Conservation (phyloP, 306 rosid genomes). For the Alnus rubra region DNA sequence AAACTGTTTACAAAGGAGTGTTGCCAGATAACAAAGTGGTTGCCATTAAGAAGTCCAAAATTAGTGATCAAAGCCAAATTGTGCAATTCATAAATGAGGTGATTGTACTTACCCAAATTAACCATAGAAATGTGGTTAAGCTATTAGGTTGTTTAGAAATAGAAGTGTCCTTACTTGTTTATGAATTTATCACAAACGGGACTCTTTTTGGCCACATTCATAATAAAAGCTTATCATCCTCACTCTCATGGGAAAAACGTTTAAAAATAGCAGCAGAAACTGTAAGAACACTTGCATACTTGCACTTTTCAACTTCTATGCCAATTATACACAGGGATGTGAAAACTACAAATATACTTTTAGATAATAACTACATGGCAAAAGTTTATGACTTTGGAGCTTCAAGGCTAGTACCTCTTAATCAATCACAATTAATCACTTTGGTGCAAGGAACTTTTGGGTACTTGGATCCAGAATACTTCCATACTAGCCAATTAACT, state of each 20-base stretch:
- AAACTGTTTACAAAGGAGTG: slow-evolving; percentile 47
- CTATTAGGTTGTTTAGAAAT: slow-evolving; percentile 60
- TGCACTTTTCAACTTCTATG: slow-evolving; percentile 44
- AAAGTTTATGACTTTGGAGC: slow-evolving; percentile 62
- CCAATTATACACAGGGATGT: slow-evolving; percentile 59
- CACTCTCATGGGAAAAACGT: slow-evolving; percentile 35
- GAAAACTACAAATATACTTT: slow-evolving; percentile 47
- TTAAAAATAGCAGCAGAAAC: slow-evolving; percentile 44
- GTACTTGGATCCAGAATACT: slow-evolving; percentile 52
- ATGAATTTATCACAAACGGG: slow-evolving; percentile 42
- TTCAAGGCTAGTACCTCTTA: slow-evolving; percentile 46
- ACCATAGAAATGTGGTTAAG: slow-evolving; percentile 47
- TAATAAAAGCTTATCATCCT: neutral
- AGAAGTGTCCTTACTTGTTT: slow-evolving; percentile 54
- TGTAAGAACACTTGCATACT: slow-evolving; percentile 44
- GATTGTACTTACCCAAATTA: slow-evolving; percentile 44
- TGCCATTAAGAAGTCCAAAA: too few species aligned
- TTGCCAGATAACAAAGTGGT: too few species aligned
- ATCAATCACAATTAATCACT: slow-evolving; percentile 37
- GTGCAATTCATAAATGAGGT: slow-evolving; percentile 52
- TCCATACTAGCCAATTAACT: slow-evolving; percentile 45
- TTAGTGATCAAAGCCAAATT: slow-evolving; percentile 32
- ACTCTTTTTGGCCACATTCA: slow-evolving; percentile 40
- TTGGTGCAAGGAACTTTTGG: slow-evolving; percentile 56
- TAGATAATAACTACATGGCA: slow-evolving; percentile 30